These are phyloP conservation scores for Murraya paniculata DNA, from an alignment of 345 rosid species.

Conservation along the genomic window DNA sequence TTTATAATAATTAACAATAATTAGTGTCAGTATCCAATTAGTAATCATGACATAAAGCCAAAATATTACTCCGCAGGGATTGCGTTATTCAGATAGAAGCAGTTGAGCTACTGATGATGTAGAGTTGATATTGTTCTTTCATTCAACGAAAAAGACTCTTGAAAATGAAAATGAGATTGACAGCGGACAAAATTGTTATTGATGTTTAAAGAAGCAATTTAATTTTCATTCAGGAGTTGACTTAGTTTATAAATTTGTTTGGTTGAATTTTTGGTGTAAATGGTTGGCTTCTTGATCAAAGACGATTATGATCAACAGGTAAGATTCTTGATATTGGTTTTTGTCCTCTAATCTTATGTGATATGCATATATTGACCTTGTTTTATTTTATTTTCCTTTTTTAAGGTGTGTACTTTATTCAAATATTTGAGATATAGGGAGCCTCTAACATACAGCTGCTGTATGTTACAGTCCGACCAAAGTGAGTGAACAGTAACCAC, in stretches of 20 bases:
- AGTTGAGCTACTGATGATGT: constrained; percentile 9
- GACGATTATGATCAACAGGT: background rate
- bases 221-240: background rate
- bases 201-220: background rate
- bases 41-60: background rate
- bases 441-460: too few relatives aligned
- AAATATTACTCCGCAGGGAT: background rate
- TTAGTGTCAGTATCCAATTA: background rate
- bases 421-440: too few relatives aligned
- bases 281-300: background rate
- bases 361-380: too few relatives aligned
- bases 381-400: too few relatives aligned
- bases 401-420: too few relatives aligned
- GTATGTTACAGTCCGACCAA: too few relatives aligned
- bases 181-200: background rate
- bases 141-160: background rate
- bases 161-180: background rate
- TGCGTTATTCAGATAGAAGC: background rate
- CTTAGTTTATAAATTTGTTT: background rate
- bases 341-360: too few relatives aligned
- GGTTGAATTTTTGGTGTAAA: background rate
- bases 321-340: too few relatives aligned
- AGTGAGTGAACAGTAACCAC: too few relatives aligned
- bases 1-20: background rate
- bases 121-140: background rate